Evolutionary conservation across 176 grass and related monocot species (phyloP), one percentile per base, ranked within the genome.

Genomic region (Leersia perrieri): DNA sequence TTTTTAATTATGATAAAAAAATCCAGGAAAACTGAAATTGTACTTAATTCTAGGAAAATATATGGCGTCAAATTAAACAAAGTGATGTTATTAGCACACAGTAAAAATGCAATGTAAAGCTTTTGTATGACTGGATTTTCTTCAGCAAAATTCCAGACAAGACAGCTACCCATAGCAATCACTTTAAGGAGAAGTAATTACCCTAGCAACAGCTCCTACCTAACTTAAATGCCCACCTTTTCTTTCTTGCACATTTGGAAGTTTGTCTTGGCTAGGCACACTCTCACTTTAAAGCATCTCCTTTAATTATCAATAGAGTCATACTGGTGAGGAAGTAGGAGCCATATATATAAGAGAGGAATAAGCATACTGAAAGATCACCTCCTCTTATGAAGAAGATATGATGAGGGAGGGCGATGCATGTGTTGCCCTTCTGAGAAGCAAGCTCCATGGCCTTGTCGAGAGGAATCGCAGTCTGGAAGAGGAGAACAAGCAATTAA

Each of bases 401-500:
- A 85, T 90, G 83, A 87, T 87, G 88, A 89, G 60, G 45, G 92
- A 93, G 75, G 97, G 94, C 0, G 87, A 91, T 81, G 72, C 81
- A 63, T 75, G 80, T 27, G 88, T 89, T 45, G 61, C 81, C 0
- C 85, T 90, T 51, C 81, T 95, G 16, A 83, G 92, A 84, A 89
- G 86, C 84, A 94, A 91, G 71, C 90, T 99, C 51, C 84, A 91
- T 82, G 87, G 66, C 42, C 69, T 94, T 34, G 23, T 99, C 9
- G 86, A 91, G 76, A 91, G 97, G 78, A 93, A 95, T 41, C 84
- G 38, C 25, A 76, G 75, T 62, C 66, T 99, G 34, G 93, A 99
- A 88, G 82, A 85, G 78, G 88, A 99, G 82, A 99, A 99, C 77
- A 85, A 93, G 72, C 93, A 91, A 79, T 70, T 99, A 87, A 95